Evolutionary conservation across 1,284 basidiomycete genomes (phyloP).

Genomic region (Testicularia cyperi): DNA sequence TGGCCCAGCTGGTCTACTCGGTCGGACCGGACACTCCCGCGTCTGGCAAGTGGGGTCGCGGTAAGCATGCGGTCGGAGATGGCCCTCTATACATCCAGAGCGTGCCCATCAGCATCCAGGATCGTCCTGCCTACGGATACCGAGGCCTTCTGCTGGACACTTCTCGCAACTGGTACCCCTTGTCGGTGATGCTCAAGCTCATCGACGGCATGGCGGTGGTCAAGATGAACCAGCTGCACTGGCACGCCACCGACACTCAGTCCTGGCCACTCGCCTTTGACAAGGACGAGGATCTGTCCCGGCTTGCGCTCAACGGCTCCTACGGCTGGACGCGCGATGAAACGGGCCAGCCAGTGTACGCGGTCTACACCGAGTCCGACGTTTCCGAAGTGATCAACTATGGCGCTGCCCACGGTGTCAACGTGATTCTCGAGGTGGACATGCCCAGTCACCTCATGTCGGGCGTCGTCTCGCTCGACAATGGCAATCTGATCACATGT

Average conservation of each 20-base stretch:
- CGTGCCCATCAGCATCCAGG: constrained; percentile 61
- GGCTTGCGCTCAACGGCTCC: constrained; percentile 71
- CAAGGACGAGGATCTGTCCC: constrained; percentile 64
- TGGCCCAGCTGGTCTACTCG: constrained; percentile 69
- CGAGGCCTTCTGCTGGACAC: constrained; percentile 82
- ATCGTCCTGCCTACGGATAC: constrained; percentile 62
- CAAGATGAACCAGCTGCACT: constrained; percentile 75
- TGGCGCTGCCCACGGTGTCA: constrained; percentile 75
- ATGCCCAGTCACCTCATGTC: constrained; percentile 78
- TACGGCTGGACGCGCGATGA: constrained; percentile 65
- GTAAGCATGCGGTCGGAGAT: no score
- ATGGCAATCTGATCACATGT: constrained; percentile 73
- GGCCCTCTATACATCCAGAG: constrained; percentile 65
- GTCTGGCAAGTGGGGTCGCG: constrained; percentile 43
- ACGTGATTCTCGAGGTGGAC: constrained; percentile 73
- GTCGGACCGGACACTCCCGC: constrained; percentile 62
- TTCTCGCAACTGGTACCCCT: constrained; percentile 67
- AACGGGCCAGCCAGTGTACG: constrained; percentile 4
- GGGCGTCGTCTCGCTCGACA: constrained; percentile 68
- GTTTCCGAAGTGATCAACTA: constrained; percentile 71
- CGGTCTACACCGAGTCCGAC: constrained; percentile 68
- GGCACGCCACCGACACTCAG: constrained; percentile 69
- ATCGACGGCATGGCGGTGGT: constrained; percentile 83
- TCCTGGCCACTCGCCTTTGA: constrained; percentile 70
- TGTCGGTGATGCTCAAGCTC: constrained; percentile 69